These are phyloP conservation scores for Nowakowskiella sp. DNA, from an alignment of 192 early-diverging fungal species.

Conservation along the genomic window DNA sequence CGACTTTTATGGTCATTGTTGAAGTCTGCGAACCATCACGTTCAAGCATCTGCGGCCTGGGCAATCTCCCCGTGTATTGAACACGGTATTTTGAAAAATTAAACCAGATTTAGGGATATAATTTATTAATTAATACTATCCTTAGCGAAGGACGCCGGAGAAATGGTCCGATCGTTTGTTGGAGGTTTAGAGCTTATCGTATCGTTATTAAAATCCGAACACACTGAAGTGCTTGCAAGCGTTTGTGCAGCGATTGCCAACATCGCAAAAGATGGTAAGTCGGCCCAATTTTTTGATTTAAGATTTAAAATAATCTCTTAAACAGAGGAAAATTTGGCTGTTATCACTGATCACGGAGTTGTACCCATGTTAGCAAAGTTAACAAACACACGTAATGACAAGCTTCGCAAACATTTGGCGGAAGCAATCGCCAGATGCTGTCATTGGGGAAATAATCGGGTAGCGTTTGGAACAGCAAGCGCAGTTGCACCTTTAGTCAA, in stretches of 20 bases:
- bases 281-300: background rate
- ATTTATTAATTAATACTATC: slow-evolving; percentile 6
- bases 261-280: slow-evolving; percentile 54
- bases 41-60: slow-evolving; percentile 58
- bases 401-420: slow-evolving; percentile 50
- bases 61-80: slow-evolving; percentile 62
- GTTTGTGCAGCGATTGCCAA: slow-evolving; percentile 61
- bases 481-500: slow-evolving; percentile 59
- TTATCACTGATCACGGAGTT: slow-evolving; percentile 63
- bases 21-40: slow-evolving; percentile 48
- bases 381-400: slow-evolving; percentile 50
- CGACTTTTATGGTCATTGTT: slow-evolving; percentile 59
- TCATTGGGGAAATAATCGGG: slow-evolving; percentile 59
- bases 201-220: slow-evolving; percentile 52
- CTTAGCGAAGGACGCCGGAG: slow-evolving; percentile 56
- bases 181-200: slow-evolving; percentile 61
- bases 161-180: slow-evolving; percentile 64
- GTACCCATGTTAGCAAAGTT: slow-evolving; percentile 60
- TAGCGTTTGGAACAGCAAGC: slow-evolving; percentile 50
- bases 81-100: slow-evolving; percentile 36
- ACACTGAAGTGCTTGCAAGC: slow-evolving; percentile 49
- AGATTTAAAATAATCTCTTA: background rate
- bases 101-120: background rate
- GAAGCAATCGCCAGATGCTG: slow-evolving; percentile 59
- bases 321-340: slow-evolving; percentile 57